Conservation (phyloP, 768 basidiomycete genomes). For the Solioccasus polychromus region DNA sequence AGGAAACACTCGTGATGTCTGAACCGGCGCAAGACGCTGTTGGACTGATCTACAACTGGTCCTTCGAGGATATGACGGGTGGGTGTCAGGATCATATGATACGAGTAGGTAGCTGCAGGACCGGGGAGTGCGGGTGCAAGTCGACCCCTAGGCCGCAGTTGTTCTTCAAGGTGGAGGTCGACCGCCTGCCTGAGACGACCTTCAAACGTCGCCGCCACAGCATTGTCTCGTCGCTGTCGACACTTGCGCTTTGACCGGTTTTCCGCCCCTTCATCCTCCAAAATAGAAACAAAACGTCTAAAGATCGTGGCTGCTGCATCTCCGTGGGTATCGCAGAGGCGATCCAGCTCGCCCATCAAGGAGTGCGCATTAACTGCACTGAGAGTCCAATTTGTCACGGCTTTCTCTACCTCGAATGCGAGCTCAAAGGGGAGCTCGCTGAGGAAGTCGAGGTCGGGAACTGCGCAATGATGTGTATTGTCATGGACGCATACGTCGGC, state of each 20-base stretch:
- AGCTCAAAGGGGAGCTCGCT: conserved; percentile 30
- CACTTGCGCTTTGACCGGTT: neutral
- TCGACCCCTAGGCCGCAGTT: conserved; percentile 21
- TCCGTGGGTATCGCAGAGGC: conserved; percentile 16
- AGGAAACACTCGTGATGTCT: conserved; percentile 41
- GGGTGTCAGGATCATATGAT: conserved; percentile 40
- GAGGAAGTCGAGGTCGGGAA: conserved; percentile 23
- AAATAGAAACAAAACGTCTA: conserved; percentile 12
- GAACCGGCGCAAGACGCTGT: conserved; percentile 38
- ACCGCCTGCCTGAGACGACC: conserved; percentile 17
- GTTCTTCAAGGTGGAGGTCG: conserved; percentile 21
- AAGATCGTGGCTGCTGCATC: conserved; percentile 25
- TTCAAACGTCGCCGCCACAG: conserved; percentile 6
- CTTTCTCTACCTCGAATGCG: conserved; percentile 40
- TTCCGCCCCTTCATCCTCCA: conserved; percentile 14
- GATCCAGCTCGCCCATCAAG: conserved; percentile 17
- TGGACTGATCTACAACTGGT: conserved; percentile 37
- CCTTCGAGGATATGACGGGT: conserved; percentile 38
- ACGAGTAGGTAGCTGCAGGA: conserved; percentile 29
- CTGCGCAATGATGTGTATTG: conserved; percentile 9
- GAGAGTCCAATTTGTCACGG: conserved; percentile 29
- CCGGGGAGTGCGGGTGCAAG: conserved; percentile 20
- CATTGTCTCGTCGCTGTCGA: neutral
- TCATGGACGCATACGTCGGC: conserved; percentile 17
- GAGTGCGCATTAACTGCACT: conserved; percentile 18